Evolutionary conservation across 2,329 filamentous ascomycete species (phyloP).

Genomic region (Curvularia sp.): DNA sequence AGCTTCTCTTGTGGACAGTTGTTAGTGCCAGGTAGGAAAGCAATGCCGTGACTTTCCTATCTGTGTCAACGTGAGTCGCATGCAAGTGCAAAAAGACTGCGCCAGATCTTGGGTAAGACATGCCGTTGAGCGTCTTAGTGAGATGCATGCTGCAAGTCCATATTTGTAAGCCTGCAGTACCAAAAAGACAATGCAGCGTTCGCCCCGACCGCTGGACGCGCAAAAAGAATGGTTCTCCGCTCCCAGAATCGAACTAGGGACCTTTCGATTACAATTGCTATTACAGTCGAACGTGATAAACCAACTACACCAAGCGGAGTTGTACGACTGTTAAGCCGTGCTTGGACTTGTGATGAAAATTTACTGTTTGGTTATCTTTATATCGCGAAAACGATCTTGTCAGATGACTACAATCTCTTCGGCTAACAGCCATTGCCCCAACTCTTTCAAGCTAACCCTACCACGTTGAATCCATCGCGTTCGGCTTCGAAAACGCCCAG

Average conservation of each 20-base stretch:
- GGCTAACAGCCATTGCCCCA: neutral
- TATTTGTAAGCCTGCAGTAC: neutral
- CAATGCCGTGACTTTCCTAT: neutral
- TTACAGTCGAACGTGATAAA: conserved; percentile 49
- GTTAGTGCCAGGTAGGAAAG: neutral
- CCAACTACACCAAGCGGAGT: conserved; percentile 44
- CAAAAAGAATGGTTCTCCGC: conserved; percentile 38
- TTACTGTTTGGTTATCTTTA: rapidly evolving
- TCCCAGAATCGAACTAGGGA: conserved; percentile 43
- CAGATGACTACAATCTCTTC: too few relatives aligned
- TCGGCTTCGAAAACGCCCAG: neutral
- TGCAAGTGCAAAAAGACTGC: neutral
- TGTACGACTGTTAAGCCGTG: conserved; percentile 20
- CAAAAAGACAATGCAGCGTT: neutral
- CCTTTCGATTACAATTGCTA: conserved; percentile 46
- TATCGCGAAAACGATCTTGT: rapidly evolving
- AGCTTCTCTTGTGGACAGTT: neutral
- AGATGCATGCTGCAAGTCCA: neutral
- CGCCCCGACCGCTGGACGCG: neutral
- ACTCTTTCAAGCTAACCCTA: conserved; percentile 1
- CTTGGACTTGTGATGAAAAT: conserved; percentile 23
- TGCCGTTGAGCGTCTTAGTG: neutral
- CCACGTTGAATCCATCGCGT: conserved; percentile 1
- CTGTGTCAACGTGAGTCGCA: neutral
- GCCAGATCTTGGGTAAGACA: neutral